Evolutionary conservation across 495 filamentous ascomycete species (phyloP).

Genomic region (Penicillium samsonianum): DNA sequence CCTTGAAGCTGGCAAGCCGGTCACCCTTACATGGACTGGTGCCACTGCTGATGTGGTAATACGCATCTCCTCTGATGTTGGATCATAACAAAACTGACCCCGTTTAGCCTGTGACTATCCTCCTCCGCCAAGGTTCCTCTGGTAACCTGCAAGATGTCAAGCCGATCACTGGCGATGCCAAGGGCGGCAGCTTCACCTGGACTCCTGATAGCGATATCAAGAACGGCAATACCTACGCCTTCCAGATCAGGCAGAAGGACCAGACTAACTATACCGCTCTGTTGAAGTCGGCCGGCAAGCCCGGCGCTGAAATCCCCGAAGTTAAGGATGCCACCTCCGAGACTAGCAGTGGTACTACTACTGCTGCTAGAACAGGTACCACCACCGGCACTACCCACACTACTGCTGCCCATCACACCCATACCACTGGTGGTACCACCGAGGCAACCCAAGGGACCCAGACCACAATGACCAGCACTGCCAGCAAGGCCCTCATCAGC

Average conservation of each 20-base stretch:
- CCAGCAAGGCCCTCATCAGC: conserved; percentile 28
- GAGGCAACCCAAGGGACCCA: background rate
- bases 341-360: conserved; percentile 16
- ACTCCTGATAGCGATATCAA: conserved; percentile 38
- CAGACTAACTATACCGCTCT: conserved; percentile 50
- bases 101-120: conserved; percentile 43
- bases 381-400: background rate
- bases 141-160: conserved; percentile 43
- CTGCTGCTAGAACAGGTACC: conserved; percentile 12
- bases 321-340: conserved; percentile 16
- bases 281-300: conserved; percentile 28
- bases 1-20: conserved; percentile 41
- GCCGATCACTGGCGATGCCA: conserved; percentile 38
- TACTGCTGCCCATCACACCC: conserved; percentile 5
- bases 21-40: conserved; percentile 46
- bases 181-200: conserved; percentile 45
- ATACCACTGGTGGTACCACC: background rate
- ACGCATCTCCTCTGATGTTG: background rate
- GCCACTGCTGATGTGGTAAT: conserved; percentile 26
- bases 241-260: conserved; percentile 46
- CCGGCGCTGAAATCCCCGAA: conserved; percentile 22
- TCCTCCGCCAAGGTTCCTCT: conserved; percentile 44
- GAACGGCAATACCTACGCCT: conserved; percentile 46
- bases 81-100: conserved; percentile 3
- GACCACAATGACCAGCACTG: conserved; percentile 4